Evolutionary conservation across 2,329 filamentous ascomycete species (phyloP).

Genomic region (Cytospora mali): DNA sequence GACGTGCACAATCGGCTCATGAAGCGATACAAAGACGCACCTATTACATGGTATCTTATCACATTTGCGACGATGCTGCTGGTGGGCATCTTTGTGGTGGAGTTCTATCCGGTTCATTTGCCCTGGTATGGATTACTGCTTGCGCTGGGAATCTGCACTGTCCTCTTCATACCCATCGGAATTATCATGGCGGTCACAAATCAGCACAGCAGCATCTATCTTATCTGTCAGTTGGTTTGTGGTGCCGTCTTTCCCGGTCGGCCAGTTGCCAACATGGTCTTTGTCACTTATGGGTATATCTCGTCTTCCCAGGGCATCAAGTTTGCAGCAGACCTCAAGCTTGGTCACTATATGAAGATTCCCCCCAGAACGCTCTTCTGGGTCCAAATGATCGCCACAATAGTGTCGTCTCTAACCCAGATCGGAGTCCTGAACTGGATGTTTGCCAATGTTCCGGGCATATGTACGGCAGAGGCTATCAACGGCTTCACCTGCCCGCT

Average conservation of each 20-base stretch:
- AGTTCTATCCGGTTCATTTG: slow-evolving; percentile 81
- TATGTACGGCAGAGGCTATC: slow-evolving; percentile 79
- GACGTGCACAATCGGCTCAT: slow-evolving; percentile 86
- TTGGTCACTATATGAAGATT: slow-evolving; percentile 88
- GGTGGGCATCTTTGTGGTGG: slow-evolving; percentile 81
- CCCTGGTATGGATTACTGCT: slow-evolving; percentile 86
- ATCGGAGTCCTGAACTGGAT: slow-evolving; percentile 90
- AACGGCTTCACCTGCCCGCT: slow-evolving; percentile 89
- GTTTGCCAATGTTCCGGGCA: slow-evolving; percentile 73
- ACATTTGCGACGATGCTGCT: slow-evolving; percentile 77
- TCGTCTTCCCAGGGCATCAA: slow-evolving; percentile 87
- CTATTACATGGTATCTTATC: slow-evolving; percentile 76
- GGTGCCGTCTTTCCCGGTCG: slow-evolving; percentile 81
- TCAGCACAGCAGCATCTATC: slow-evolving; percentile 82
- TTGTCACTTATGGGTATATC: slow-evolving; percentile 89
- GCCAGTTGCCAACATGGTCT: slow-evolving; percentile 91
- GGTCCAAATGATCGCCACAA: slow-evolving; percentile 76
- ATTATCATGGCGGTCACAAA: slow-evolving; percentile 94
- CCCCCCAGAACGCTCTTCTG: slow-evolving; percentile 76
- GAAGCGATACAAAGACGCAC: slow-evolving; percentile 79
- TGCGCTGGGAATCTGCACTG: slow-evolving; percentile 73
- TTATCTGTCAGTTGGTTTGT: slow-evolving; percentile 84
- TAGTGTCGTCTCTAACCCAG: slow-evolving; percentile 78
- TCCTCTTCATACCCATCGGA: slow-evolving; percentile 88
- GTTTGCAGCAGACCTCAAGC: slow-evolving; percentile 83